Evolutionary conservation across 1,139 yeast species (phyloP), one percentile per base, ranked within the genome.

Genomic region (Spathaspora sp.): DNA sequence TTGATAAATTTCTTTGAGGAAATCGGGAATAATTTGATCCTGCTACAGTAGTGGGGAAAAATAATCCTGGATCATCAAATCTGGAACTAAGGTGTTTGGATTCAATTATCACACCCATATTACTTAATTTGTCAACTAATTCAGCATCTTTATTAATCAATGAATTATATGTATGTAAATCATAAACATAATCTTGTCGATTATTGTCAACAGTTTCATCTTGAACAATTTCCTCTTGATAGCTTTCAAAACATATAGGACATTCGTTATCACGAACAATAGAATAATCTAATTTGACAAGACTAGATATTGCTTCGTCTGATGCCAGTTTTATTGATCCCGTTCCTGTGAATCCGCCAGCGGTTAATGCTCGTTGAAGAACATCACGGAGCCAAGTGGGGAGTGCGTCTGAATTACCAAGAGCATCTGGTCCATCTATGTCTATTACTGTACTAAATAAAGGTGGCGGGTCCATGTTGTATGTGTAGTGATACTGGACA

Each of bases 201-300:
- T 13, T 10, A 9, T 34, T 29, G 7, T 41, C 43, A 6, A 25
- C 39, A 7, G 18, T 8, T 13, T 34, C 18, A n/a, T 10, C 25
- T 29, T n/a, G 33, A 6, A 20, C 36, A 2, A 26, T 38, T 34
- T 17, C 38, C 17, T 34, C 11, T 41, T 63, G 72, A 46, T 67
- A 70, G 1, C 57, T 46, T n/a, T 73, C 78, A 50, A 68, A 74
- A 53, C 79, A 74, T 20, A 74, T 74, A 3, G 78, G 74, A 52
- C 79, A 74, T n/a, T 66, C 68, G 24, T 54, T 53, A 25, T 61
- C 64, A 2, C 52, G 51, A 13, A 66, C 43, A 3, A 47, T 52
- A 15, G 46, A 48, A 2, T 51, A n/a, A 16, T 61, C 63, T n/a
- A 70, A 64, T 18, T 57, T 61, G 38, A 56, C 54, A 39, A 74